Base-by-base conservation (phyloP, 345 rosid species). In the Bretschneidera sinensis region DNA sequence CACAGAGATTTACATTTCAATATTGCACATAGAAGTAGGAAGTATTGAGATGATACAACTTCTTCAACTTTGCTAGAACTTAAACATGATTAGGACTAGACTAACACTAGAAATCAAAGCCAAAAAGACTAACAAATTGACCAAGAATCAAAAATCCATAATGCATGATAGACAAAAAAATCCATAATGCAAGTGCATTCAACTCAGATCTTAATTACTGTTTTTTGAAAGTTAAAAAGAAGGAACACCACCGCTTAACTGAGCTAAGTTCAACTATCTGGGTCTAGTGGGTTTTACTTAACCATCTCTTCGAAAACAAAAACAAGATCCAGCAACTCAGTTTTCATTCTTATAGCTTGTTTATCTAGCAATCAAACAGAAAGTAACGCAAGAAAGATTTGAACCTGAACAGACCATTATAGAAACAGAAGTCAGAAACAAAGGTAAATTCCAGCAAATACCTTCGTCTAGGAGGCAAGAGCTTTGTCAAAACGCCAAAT, bases 401-500 rank as follows among this genome's bases (percentile, higher is more conserved):
- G 24, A 63, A 54, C 51, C 20, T 2, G 21, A 51, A 57, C 35
- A 64, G 55, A 52, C 33, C 54, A 68, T 50, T 39, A 8, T 23
- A 61, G 55, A 17, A 49, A 39, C n/a, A 20, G 47, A 53, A 14
- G 22, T 57, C 39, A 52, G 21, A 45, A 24, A 52, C 48, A 24
- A 63, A 66, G 20, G 56, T 28, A 48, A 54, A 63, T 57, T 61
- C 24, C n/a, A 63, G 65, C 19, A 25, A 68, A 24, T 74, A 77
- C 82, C 84, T 67, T 60, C 67, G 34, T 70, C 62, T n/a, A n/a
- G n/a, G n/a, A n/a, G 35, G 61, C 50, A 59, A 43, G 56, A 31
- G 48, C 28, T 62, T 61, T 31, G 62, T 33, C 49, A 51, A 54
- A 75, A 55, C 49, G 55, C 57, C 55, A 43, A 68, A 43, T 59